Base-by-base conservation (phyloP, 495 filamentous ascomycete genomes). In the Sporormia fimetaria region DNA sequence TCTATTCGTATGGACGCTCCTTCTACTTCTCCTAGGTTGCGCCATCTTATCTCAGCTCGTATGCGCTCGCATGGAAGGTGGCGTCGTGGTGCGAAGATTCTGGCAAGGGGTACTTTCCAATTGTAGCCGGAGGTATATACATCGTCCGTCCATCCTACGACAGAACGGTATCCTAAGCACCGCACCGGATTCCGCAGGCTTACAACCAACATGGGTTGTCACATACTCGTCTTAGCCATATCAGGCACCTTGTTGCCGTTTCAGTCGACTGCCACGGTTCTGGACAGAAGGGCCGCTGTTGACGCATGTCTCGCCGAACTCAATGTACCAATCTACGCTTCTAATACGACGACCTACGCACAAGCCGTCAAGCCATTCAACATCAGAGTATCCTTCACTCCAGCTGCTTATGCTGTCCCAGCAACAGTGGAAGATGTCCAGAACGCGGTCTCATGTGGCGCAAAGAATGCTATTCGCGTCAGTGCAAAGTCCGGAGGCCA, bases 401-500 rank as follows among this genome's bases (percentile, higher is more conserved):
- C 83, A 1, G 67, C 66, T 10, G 80, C 73, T 0, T 66, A 85
- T 18, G 73, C 73, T 0, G 66, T 75, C 9, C 83, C 83, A 0
- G 52, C 64, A 9, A 72, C 65, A 0, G 51, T 69, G 2, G 42
- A 71, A 8, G 67, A 86, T 32, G 69, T 86, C 9, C 66, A 75
- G 0, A 63, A 55, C 16, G 65, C 76, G 3, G 65, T 83, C 8
- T 65, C 63, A 38, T 84, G 79, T 46, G 80, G 78, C 0, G 60
- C 56, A 0, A 49, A 57, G 3, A 59, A 67, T 38, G 62, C 58
- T 24, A 58, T 74, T 47, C 76, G 78, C 48, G 78, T 86, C 15
- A 79, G 83, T 46, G 65, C 81, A 7, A 74, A 68, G 49, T 74
- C 73, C 21, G 82, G 82, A 8, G 83, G 83, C 0, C 83, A 86